Evolutionary conservation across 1,284 basidiomycete genomes (phyloP).

Genomic region (Moesziomyces sp.): DNA sequence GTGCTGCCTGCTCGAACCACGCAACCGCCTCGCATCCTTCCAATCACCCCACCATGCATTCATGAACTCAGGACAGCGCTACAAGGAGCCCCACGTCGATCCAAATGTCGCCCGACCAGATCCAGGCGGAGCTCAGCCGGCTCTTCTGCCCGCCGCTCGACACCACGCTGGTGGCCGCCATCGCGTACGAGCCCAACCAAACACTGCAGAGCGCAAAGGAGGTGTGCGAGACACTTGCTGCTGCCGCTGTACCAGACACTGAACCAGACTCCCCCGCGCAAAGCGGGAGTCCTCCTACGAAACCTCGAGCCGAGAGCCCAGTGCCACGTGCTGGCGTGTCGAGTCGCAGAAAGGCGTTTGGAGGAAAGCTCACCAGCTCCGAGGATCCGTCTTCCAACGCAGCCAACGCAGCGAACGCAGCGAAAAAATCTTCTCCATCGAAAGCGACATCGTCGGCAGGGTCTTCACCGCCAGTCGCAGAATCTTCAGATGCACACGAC

Average conservation of each 20-base stretch:
- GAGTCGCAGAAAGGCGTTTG: constrained; percentile 17
- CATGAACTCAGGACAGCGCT: not conserved
- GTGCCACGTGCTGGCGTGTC: not conserved
- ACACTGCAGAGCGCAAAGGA: constrained; percentile 49
- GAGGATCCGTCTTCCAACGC: not conserved
- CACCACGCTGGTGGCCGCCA: constrained; percentile 53
- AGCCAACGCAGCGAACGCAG: not conserved
- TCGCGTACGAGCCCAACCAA: constrained; percentile 49
- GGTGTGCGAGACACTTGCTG: constrained; percentile 45
- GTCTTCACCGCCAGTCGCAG: not conserved
- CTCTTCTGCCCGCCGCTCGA: constrained; percentile 53
- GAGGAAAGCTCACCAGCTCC: constrained; percentile 20
- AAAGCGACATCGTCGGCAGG: not conserved
- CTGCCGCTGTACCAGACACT: constrained; percentile 23
- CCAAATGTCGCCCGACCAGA: constrained; percentile 34
- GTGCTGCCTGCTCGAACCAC: too few species aligned
- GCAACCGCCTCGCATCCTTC: too few species aligned
- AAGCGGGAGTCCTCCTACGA: not conserved
- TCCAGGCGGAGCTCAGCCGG: constrained; percentile 35
- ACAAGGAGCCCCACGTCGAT: too few species aligned
- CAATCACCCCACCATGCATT: not conserved
- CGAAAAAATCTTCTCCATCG: not conserved
- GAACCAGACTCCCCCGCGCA: not conserved
- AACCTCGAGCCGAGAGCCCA: not conserved
- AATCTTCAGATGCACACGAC: not conserved